Conservation (phyloP, 352 stramenopile genomes). For the Phytophthora citrophthora region DNA sequence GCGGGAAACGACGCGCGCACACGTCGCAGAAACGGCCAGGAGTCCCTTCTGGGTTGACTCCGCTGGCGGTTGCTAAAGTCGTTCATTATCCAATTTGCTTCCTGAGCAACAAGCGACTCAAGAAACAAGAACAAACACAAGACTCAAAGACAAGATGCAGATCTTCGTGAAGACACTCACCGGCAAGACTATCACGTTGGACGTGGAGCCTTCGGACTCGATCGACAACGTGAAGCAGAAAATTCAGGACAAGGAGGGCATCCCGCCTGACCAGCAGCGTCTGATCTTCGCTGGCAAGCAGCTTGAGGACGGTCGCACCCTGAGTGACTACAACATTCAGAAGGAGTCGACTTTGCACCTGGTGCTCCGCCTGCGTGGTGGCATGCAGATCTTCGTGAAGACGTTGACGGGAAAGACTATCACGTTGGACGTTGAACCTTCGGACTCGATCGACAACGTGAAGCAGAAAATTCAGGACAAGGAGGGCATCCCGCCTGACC, state of each 20-base stretch:
- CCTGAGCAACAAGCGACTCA: constrained; percentile 14
- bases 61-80: background rate
- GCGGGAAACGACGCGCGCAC: constrained; percentile 23
- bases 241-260: constrained; percentile 34
- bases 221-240: constrained; percentile 34
- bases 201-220: constrained; percentile 30
- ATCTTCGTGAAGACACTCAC: constrained; percentile 38
- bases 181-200: constrained; percentile 30
- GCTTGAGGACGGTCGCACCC: constrained; percentile 27
- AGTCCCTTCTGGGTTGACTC: constrained; percentile 20
- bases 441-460: constrained; percentile 32
- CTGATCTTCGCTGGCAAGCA: constrained; percentile 34
- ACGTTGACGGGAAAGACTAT: constrained; percentile 35
- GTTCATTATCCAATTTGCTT: constrained; percentile 32
- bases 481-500: constrained; percentile 93
- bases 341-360: constrained; percentile 33
- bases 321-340: constrained; percentile 36
- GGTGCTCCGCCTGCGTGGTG: constrained; percentile 25
- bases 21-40: constrained; percentile 24
- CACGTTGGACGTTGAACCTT: constrained; percentile 25
- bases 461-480: constrained; percentile 34
- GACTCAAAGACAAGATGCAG: constrained; percentile 51
- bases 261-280: constrained; percentile 31
- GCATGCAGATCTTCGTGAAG: constrained; percentile 50
- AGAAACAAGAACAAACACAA: constrained; percentile 7